Conservation (phyloP, 805 yeast species). For the Metschnikowia picachoensis region DNA sequence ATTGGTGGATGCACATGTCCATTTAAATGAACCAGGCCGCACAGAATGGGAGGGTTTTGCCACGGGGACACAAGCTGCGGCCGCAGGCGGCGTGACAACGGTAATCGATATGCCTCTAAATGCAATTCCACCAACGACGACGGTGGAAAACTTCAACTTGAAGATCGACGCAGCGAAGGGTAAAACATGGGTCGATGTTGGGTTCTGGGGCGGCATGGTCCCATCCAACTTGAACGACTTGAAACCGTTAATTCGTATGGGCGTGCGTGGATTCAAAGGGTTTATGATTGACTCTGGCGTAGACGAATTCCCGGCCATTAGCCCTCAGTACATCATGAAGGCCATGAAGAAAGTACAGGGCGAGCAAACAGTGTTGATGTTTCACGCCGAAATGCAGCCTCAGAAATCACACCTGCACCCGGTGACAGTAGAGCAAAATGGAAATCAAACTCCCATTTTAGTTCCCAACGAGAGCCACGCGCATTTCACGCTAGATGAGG, state of each 20-base stretch:
- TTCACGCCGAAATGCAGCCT: constrained; percentile 87
- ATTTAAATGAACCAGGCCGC: constrained; percentile 94
- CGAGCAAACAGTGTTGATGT: constrained; percentile 70
- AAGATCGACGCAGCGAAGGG: constrained; percentile 76
- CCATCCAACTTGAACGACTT: constrained; percentile 72
- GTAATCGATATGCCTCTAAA: constrained; percentile 95
- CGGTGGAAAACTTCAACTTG: constrained; percentile 64
- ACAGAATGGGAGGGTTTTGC: constrained; percentile 98
- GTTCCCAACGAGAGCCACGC: constrained; percentile 21
- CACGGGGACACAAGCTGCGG: constrained; percentile 94
- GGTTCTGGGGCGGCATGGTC: constrained; percentile 94
- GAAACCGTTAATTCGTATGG: constrained; percentile 72
- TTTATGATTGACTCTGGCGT: constrained; percentile 94
- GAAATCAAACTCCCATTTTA: constrained; percentile 23
- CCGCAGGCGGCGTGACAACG: constrained; percentile 94
- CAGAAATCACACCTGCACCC: constrained; percentile 20
- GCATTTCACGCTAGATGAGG: constrained; percentile 17
- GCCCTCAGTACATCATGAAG: constrained; percentile 54
- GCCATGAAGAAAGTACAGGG: constrained; percentile 66
- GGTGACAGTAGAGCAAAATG: constrained; percentile 22
- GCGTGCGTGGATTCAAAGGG: constrained; percentile 93
- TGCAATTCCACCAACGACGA: constrained; percentile 95
- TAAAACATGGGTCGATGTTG: constrained; percentile 89
- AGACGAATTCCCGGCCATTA: constrained; percentile 87
- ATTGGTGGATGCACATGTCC: constrained; percentile 90